Base-by-base conservation (phyloP, 306 rosid species). In the Prinsepia uniflora region DNA sequence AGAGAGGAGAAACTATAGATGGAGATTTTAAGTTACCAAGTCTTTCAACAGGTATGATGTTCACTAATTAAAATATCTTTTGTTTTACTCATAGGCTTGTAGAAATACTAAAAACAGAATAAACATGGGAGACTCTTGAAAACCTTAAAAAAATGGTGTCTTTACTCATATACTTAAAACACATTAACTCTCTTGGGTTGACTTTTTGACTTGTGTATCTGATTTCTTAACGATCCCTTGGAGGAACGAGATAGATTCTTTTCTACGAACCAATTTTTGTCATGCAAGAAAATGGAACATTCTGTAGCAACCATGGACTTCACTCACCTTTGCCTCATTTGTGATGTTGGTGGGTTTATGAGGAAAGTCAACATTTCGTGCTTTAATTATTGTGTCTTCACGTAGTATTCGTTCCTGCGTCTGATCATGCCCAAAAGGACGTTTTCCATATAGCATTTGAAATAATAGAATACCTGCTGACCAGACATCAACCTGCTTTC, bases 371-470 rank as follows among this genome's bases (percentile, higher is more conserved):
- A 95, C 97, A 77, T 84, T 91, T 48, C 96, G 96, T 49, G 99
- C 99, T 83, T 95, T 89, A 63, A 95, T 95, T 62, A 95, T 95
- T 14, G 99, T 95, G 84, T 95, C 99, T 80, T 95, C 99, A 4
- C 96, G 96, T 62, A 95, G 89, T 83, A 95, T 95, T 65, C 97
- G 84, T 80, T 95, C 97, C 80, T 95, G 99, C 8, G 91, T 74
- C 83, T 95, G 97, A 79, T 95, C 97, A 58, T 95, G 99, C 72
- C 99, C 99, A 14, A 95, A 95, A 50, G 99, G 99, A 15, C 99
- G 97, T 79, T 76, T 84, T 6, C 99, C 99, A 73, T 91, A 91
- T 73, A 95, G 96, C 96, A 95, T 91, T 89, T 95, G 99, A 78
- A 89, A 95, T 72, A 91, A 80, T 66, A 95, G 69, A 76, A 95